Percentiles rank a stretch among this genome's conserved stretches.
Evolutionary conservation across 2,329 filamentous ascomycete genomes (phyloP).

Genomic region (Corynespora cassiicola): DNA sequence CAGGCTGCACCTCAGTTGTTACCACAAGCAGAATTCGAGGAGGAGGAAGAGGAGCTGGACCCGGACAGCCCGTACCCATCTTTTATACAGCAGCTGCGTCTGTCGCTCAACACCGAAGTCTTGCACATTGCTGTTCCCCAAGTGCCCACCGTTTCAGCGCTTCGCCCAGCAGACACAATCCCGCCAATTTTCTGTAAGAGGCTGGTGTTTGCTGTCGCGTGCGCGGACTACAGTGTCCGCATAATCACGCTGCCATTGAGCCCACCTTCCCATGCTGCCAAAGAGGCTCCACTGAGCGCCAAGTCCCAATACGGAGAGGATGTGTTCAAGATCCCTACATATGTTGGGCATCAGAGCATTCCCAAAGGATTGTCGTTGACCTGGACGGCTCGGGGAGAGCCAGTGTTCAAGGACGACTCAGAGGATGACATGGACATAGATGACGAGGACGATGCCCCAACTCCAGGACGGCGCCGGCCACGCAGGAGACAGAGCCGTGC

Average conservation of each 20-base stretch:
- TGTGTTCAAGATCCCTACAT: conserved; percentile 54
- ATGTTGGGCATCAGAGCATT: conserved; percentile 58
- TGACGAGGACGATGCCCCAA: conserved; percentile 26
- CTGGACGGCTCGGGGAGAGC: conserved; percentile 50
- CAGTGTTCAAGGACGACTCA: conserved; percentile 17
- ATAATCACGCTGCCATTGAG: conserved; percentile 62
- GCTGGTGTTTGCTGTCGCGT: conserved; percentile 62
- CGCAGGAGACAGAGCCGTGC: conserved; percentile 28
- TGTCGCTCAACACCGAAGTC: conserved; percentile 61
- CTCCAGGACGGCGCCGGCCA: conserved; percentile 22
- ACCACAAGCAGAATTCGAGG: conserved; percentile 54
- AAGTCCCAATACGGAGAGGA: conserved; percentile 51
- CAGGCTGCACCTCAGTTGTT: conserved; percentile 19
- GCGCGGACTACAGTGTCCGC: conserved; percentile 63
- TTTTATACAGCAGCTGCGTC: conserved; percentile 61
- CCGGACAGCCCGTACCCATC: conserved; percentile 60
- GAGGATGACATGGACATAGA: conserved; percentile 47
- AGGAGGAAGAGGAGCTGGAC: conserved; percentile 65
- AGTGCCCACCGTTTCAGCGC: conserved; percentile 37
- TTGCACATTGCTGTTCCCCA: conserved; percentile 60
- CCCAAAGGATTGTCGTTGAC: conserved; percentile 60
- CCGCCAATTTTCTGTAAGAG: conserved; percentile 57
- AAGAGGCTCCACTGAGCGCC: conserved; percentile 26
- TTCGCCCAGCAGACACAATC: conserved; percentile 43
- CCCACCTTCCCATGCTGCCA: conserved; percentile 55